These are phyloP conservation scores for Camellia japonica DNA, from an alignment of 148 eudicot species.

Conservation along the genomic window DNA sequence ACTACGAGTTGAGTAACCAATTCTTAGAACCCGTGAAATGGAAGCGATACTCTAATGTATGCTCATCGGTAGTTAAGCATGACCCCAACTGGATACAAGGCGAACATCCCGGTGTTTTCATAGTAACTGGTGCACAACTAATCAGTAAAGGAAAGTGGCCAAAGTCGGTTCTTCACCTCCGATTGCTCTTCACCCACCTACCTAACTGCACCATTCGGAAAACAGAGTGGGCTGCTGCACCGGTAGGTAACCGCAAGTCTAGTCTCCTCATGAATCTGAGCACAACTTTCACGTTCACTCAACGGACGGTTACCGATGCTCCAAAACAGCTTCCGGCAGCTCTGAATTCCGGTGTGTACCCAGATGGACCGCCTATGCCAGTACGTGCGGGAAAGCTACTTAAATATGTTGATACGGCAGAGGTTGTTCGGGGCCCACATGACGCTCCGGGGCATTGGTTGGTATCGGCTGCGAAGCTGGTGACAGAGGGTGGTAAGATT, in stretches of 20 bases:
- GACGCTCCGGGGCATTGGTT: constrained; percentile 94
- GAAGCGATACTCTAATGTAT: constrained; percentile 71
- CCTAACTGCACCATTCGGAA: constrained; percentile 66
- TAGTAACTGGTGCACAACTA: constrained; percentile 94
- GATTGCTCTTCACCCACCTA: constrained; percentile 65
- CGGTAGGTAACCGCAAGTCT: constrained; percentile 63
- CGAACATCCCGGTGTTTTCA: constrained; percentile 55
- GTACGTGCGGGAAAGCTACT: constrained; percentile 57
- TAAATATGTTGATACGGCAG: constrained; percentile 63
- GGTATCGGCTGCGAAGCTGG: constrained; percentile 84
- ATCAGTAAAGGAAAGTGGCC: constrained; percentile 91
- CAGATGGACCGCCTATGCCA: constrained; percentile 86
- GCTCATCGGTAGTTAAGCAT: constrained; percentile 67
- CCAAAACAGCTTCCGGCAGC: constrained; percentile 64
- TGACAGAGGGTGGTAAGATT: constrained; percentile 73
- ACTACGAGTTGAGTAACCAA: constrained; percentile 43
- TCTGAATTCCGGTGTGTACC: constrained; percentile 84
- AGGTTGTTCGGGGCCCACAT: constrained; percentile 79
- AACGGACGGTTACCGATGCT: constrained; percentile 39
- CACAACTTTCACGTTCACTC: constrained; percentile 77
- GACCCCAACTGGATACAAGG: constrained; percentile 62
- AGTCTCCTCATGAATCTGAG: constrained; percentile 70
- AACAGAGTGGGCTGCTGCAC: constrained; percentile 81
- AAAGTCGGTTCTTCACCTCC: constrained; percentile 68
- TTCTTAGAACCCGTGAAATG: constrained; percentile 70